A percentile compares a stretch with the other conserved stretches of the same genome.
Evolutionary conservation across 257 asterid genomes (phyloP).

Genomic region (Haberlea rhodopensis): DNA sequence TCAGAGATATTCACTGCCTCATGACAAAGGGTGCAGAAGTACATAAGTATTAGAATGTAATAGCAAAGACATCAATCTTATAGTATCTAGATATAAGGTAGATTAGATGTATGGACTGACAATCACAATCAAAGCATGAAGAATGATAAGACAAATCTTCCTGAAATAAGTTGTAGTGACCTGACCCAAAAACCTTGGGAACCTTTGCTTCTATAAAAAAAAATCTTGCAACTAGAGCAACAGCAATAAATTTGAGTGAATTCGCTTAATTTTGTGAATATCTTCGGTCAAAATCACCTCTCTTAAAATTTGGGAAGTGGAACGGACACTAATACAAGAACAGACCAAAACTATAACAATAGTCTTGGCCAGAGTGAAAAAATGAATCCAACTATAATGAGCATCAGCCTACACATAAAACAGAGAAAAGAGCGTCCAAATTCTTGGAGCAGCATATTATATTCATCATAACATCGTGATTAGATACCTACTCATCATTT

Average conservation of each 20-base stretch:
- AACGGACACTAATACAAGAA: conserved; percentile 1
- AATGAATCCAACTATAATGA: too few relatives aligned
- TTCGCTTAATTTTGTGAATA: neutral
- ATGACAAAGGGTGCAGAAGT: conserved; percentile 3
- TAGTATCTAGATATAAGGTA: conserved; percentile 16
- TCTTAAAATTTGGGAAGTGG: neutral
- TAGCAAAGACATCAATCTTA: conserved; percentile 13
- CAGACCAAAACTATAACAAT: neutral
- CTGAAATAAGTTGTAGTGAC: neutral
- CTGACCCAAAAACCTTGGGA: neutral
- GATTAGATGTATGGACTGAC: too few relatives aligned
- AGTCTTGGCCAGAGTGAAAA: neutral
- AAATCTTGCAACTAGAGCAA: neutral
- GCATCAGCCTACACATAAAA: too few relatives aligned
- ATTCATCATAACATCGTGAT: too few relatives aligned
- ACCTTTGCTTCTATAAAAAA: neutral
- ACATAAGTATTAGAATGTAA: conserved; percentile 6
- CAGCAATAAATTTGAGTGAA: neutral
- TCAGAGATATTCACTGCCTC: conserved; percentile 13
- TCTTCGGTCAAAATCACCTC: conserved; percentile 9
- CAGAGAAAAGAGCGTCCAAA: too few relatives aligned
- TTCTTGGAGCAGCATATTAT: too few relatives aligned
- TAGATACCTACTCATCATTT: neutral
- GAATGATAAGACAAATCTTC: neutral
- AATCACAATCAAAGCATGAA: too few relatives aligned